Evolutionary conservation across 2,329 filamentous ascomycete genomes (phyloP), one percentile per base, ranked within the genome.

Genomic region (Aspergillus spinulosporus): DNA sequence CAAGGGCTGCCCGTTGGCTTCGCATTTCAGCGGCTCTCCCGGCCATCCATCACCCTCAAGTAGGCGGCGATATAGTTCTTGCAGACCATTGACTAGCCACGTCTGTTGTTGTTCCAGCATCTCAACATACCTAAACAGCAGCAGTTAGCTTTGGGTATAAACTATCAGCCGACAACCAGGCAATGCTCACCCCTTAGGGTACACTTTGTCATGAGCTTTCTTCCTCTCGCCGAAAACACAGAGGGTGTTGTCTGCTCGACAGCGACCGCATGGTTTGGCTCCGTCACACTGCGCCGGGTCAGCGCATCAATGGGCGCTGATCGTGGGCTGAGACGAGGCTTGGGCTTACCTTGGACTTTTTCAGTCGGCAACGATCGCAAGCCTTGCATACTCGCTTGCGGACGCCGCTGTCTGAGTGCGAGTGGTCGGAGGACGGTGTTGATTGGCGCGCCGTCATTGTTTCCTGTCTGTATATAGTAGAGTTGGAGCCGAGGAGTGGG

Each of bases 311-410:
- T 55, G 46, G 37, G 14, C 37, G 56, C 56, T 60, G 59, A 62
- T 53, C 47, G 54, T 54, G 37, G 48, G 14, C 48, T 29, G 5
- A 37, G 6, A 37, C n/a, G 9, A 32, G 39, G 8, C n/a, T 49
- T 42, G 55, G 57, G 46, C 58, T 57, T 74, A 82, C 82, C 77
- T 87, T 87, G 68, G 84, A 86, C 68, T 87, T 87, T 73, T 87
- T 87, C 56, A 86, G 64, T 47, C 84, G 78, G 74, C 84, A 87
- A 57, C 84, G 79, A 71, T 87, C 84, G 71, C 84, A 87, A 26
- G 84, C 84, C 73, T 87, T 87, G 70, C 84, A 85, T 39, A 87
- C 84, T 66, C 84, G 78, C 73, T 87, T 87, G 63, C 84, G 73
- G 37, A 75, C 76, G 61, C 77, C 79, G 59, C 73, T 74, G 65